Evolutionary conservation across 345 rosid genomes (phyloP).

Genomic region (Eucalyptus cladocalyx): DNA sequence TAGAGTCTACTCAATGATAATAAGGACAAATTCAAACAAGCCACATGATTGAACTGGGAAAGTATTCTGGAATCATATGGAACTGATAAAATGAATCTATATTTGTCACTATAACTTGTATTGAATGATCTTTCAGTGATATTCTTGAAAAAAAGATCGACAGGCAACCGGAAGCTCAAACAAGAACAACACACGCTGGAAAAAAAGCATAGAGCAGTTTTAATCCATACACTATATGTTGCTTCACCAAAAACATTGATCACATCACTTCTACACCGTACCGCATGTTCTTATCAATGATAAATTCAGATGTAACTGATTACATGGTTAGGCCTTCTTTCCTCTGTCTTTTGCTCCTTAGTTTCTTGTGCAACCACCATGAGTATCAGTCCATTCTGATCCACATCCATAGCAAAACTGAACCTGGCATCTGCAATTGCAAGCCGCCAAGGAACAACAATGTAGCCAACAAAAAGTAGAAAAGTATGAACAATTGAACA

Average conservation of each 20-base stretch:
- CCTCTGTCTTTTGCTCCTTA: neutral
- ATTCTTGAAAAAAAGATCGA: neutral
- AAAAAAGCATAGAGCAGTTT: neutral
- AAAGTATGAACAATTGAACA: neutral
- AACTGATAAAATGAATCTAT: neutral
- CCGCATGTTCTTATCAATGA: neutral
- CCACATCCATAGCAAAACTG: slow-evolving; percentile 34
- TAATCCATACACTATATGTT: neutral
- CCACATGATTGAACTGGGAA: neutral
- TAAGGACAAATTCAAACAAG: neutral
- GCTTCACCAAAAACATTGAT: neutral
- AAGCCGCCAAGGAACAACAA: neutral
- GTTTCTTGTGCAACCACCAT: slow-evolving; percentile 5
- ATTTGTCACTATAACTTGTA: neutral
- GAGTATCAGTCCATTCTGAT: slow-evolving; percentile 5
- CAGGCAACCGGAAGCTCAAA: neutral
- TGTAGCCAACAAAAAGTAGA: neutral
- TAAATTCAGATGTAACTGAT: neutral
- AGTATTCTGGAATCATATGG: neutral
- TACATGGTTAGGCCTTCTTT: neutral
- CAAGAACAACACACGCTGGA: neutral
- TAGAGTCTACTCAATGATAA: neutral
- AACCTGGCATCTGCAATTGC: slow-evolving; percentile 17
- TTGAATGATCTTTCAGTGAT: neutral
- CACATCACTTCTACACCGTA: neutral